A percentile compares a stretch with the other conserved stretches of the same genome.
Evolutionary conservation across 805 yeast species (phyloP).

Genomic region (Sugiyamaella lignohabitans): DNA sequence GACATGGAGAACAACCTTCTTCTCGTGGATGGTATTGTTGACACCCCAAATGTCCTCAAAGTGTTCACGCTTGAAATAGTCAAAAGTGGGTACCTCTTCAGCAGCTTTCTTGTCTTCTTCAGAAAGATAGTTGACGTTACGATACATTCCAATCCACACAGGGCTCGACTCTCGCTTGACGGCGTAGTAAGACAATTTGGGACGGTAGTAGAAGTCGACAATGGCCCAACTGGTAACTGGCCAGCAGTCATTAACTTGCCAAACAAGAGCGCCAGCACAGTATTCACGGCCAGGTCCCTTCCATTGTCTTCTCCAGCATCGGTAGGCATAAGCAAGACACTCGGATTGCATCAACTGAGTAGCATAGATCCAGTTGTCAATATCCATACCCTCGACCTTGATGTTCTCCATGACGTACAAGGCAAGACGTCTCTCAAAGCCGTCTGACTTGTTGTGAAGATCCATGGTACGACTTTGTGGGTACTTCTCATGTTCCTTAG

Average conservation of each 20-base stretch:
- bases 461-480: slow-evolving; percentile 43
- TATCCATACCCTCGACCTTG: slow-evolving; percentile 31
- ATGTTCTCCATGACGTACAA: slow-evolving; percentile 43
- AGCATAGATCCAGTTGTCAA: slow-evolving; percentile 43
- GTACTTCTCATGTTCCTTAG: slow-evolving; percentile 35
- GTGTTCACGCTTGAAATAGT: slow-evolving; percentile 26
- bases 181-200: slow-evolving; percentile 44
- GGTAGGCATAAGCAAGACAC: slow-evolving; percentile 42
- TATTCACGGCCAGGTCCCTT: slow-evolving; percentile 32
- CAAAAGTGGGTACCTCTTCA: slow-evolving; percentile 23
- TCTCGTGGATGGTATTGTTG: slow-evolving; percentile 27
- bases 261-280: slow-evolving; percentile 44
- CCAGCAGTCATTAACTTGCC: slow-evolving; percentile 53
- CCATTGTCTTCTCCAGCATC: slow-evolving; percentile 46
- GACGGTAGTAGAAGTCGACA: slow-evolving; percentile 37
- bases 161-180: slow-evolving; percentile 39
- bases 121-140: slow-evolving; percentile 22
- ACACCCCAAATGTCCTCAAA: slow-evolving; percentile 40
- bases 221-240: slow-evolving; percentile 49
- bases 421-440: slow-evolving; percentile 42
- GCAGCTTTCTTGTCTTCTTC: slow-evolving; percentile 12
- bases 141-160: slow-evolving; percentile 33
- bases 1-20: slow-evolving; percentile 26
- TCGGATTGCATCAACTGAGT: slow-evolving; percentile 50
- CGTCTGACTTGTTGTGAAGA: slow-evolving; percentile 45